These are phyloP conservation scores for Nicotiana tomentosiformis DNA, from an alignment of 257 asterid genomes.

Conservation along the genomic window DNA sequence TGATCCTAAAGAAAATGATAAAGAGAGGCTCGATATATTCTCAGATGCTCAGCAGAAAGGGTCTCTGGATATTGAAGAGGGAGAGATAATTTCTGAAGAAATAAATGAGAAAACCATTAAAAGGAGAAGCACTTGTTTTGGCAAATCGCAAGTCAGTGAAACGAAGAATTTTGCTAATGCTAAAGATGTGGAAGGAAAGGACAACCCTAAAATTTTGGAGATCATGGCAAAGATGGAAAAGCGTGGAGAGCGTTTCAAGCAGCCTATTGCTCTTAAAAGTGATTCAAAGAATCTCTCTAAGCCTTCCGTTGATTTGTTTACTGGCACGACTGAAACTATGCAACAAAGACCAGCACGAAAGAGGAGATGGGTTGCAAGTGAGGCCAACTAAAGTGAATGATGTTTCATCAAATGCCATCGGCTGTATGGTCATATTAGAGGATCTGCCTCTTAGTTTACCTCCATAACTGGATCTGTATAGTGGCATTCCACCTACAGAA, in stretches of 20 bases:
- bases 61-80: conserved; percentile 56
- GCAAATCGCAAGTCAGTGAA: background rate
- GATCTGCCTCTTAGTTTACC: background rate
- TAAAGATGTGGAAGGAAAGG: conserved; percentile 23
- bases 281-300: conserved; percentile 24
- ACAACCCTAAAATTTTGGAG: conserved; percentile 41
- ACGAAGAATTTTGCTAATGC: conserved; percentile 7
- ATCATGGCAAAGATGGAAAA: conserved; percentile 60
- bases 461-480: background rate
- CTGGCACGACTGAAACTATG: conserved; percentile 21
- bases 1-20: conserved; percentile 17
- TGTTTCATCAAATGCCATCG: background rate
- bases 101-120: conserved; percentile 16
- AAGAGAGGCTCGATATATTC: conserved; percentile 11
- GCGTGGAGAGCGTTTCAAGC: conserved; percentile 52
- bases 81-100: conserved; percentile 40
- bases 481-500: background rate
- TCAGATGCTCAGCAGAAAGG: conserved; percentile 18
- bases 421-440: background rate
- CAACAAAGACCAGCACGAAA: conserved; percentile 49
- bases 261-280: conserved; percentile 24
- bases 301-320: conserved; percentile 15
- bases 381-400: background rate
- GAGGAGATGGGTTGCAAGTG: conserved; percentile 54
- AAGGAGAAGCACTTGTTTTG: conserved; percentile 10